Evolutionary conservation across 805 yeast species (phyloP).

Genomic region (Cyberlindnera xishuangbannaensis): DNA sequence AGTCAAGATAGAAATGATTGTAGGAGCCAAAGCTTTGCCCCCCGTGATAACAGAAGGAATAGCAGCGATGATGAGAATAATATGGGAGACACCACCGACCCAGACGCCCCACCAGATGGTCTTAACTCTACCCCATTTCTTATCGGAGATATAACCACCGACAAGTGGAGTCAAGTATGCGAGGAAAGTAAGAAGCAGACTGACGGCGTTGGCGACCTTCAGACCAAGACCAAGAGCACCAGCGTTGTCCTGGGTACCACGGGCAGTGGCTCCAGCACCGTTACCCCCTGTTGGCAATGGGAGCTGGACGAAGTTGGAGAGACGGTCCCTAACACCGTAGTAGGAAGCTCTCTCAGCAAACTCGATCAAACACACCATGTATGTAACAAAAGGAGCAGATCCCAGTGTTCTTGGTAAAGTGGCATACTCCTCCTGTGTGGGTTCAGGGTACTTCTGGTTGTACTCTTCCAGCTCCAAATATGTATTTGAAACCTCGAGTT

Average conservation of each 20-base stretch:
- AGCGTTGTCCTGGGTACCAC: slow-evolving; percentile 21
- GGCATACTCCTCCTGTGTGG: slow-evolving; percentile 41
- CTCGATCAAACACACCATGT: slow-evolving; percentile 59
- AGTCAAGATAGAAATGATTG: slow-evolving; percentile 34
- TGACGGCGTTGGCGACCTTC: slow-evolving; percentile 62
- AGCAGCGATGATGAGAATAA: slow-evolving; percentile 64
- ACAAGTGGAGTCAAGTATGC: slow-evolving; percentile 74
- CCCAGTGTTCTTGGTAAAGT: slow-evolving; percentile 37
- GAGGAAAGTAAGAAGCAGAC: slow-evolving; percentile 76
- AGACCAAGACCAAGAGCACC: slow-evolving; percentile 60
- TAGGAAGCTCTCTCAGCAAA: slow-evolving; percentile 77
- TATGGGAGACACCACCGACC: slow-evolving; percentile 55
- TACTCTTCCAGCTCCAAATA: slow-evolving; percentile 8
- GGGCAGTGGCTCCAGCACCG: slow-evolving; percentile 27
- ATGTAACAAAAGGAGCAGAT: slow-evolving; percentile 40
- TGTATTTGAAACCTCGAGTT: neutral
- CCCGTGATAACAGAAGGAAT: slow-evolving; percentile 48
- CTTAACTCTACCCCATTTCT: slow-evolving; percentile 64
- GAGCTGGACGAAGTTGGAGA: slow-evolving; percentile 74
- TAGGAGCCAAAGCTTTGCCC: slow-evolving; percentile 59
- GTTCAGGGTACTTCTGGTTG: slow-evolving; percentile 15
- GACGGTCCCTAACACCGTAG: slow-evolving; percentile 72
- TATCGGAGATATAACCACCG: slow-evolving; percentile 74
- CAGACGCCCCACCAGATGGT: slow-evolving; percentile 59
- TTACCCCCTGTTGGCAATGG: slow-evolving; percentile 34